A percentile compares a stretch with the other conserved stretches of the same genome.
phyloP scores from a whole-genome alignment of 2,329 filamentous ascomycete genomes.

The Xylariomycetidae sp. region DNA sequence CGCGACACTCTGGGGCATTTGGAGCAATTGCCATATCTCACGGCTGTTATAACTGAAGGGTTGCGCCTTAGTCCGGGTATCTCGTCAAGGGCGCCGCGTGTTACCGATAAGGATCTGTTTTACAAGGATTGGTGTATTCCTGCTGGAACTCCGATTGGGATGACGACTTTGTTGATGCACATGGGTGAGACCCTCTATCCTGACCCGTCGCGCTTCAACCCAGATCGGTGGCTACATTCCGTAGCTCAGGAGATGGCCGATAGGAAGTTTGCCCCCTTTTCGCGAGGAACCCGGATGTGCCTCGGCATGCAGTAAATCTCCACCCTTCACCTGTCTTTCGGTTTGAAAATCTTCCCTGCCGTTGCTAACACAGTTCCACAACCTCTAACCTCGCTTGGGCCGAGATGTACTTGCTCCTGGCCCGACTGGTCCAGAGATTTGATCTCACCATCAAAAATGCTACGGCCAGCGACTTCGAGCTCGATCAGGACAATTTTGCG shows the following conservation, averaged over 20 bases:
- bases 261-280: constrained; percentile 15
- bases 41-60: constrained; percentile 39
- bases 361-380: too few relatives aligned
- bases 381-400: constrained; percentile 3
- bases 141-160: constrained; percentile 19
- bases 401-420: constrained; percentile 1
- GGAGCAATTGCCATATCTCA: constrained; percentile 29
- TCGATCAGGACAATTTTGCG: not conserved
- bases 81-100: constrained; percentile 34
- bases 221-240: constrained; percentile 19
- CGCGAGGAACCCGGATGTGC: constrained; percentile 13
- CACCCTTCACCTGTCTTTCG: not conserved
- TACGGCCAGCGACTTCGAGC: not conserved
- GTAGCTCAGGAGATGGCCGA: constrained; percentile 5
- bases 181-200: constrained; percentile 13
- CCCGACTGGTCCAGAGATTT: constrained; percentile 1
- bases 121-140: constrained; percentile 15
- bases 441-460: not conserved
- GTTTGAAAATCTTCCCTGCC: not conserved
- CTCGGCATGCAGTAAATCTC: constrained; percentile 18
- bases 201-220: constrained; percentile 11
- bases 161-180: constrained; percentile 19
- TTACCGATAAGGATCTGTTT: constrained; percentile 22
- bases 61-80: constrained; percentile 38
- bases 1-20: not conserved